A percentile compares a stretch with the other conserved stretches of the same genome.
Conservation (phyloP, 768 basidiomycete genomes). For the Termitomyces sp. region DNA sequence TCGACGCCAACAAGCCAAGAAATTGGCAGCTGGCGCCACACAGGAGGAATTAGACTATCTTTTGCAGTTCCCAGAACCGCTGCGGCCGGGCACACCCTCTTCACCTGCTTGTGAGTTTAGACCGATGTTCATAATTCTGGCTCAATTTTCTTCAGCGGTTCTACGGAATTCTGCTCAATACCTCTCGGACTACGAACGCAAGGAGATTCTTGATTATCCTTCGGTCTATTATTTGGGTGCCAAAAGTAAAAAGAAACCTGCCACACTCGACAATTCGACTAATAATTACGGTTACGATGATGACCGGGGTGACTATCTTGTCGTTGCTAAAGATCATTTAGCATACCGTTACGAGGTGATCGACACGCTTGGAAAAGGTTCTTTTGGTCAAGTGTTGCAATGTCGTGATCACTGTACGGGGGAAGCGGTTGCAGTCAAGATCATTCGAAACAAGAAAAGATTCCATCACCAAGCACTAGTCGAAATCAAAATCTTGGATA, state of each 20-base stretch:
- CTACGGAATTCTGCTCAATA: constrained; percentile 62
- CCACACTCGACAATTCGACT: constrained; percentile 60
- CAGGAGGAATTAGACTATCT: constrained; percentile 86
- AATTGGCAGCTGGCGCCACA: constrained; percentile 72
- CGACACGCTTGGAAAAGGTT: constrained; percentile 93
- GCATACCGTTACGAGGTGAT: constrained; percentile 96
- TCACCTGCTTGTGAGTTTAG: constrained; percentile 62
- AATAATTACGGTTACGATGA: constrained; percentile 98
- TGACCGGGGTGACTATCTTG: constrained; percentile 93
- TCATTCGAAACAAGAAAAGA: constrained; percentile 98
- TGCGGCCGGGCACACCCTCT: constrained; percentile 56
- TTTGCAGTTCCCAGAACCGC: constrained; percentile 89
- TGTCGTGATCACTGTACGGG: constrained; percentile 96
- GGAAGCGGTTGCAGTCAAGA: constrained; percentile 96
- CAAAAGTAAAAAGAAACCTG: constrained; percentile 77
- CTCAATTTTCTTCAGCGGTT: constrained; percentile 37
- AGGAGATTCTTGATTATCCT: constrained; percentile 86
- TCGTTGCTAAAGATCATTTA: constrained; percentile 88
- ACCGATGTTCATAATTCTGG: constrained; percentile 5
- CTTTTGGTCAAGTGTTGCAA: constrained; percentile 94
- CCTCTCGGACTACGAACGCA: constrained; percentile 83
- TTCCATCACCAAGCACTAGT: constrained; percentile 98
- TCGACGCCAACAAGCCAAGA: constrained; percentile 83
- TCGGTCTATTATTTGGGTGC: constrained; percentile 79
- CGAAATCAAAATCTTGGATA: constrained; percentile 98